phyloP scores from a whole-genome alignment of 306 rosid genomes.

The Pyrus betulifolia region DNA sequence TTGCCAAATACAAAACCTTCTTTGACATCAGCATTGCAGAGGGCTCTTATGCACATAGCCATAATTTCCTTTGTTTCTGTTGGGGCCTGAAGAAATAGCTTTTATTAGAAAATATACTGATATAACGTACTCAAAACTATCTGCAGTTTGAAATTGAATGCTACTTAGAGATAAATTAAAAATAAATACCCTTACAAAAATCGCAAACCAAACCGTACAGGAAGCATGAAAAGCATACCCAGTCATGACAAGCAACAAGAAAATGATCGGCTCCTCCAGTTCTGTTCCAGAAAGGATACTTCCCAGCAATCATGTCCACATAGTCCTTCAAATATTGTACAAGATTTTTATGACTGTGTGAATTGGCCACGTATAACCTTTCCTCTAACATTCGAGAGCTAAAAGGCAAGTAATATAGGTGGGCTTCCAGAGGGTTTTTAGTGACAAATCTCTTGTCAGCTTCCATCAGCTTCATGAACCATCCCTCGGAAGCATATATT shows the following conservation, averaged over 20 bases:
- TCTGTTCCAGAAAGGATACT: slow-evolving; percentile 86
- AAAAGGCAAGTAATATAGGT: slow-evolving; percentile 90
- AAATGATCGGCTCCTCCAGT: slow-evolving; percentile 89
- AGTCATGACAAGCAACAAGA: slow-evolving; percentile 95
- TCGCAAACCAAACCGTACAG: neutral
- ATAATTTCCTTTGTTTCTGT: slow-evolving; percentile 59
- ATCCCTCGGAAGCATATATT: slow-evolving; percentile 96
- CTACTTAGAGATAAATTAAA: too few relatives aligned
- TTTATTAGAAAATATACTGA: slow-evolving; percentile 13
- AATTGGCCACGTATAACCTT: slow-evolving; percentile 55
- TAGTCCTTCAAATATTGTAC: slow-evolving; percentile 55
- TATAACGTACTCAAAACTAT: too few relatives aligned
- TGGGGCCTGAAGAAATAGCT: slow-evolving; percentile 65
- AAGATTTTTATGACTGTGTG: slow-evolving; percentile 62
- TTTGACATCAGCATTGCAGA: slow-evolving; percentile 81
- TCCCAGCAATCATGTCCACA: slow-evolving; percentile 44
- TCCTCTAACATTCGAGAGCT: slow-evolving; percentile 76
- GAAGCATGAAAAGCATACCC: slow-evolving; percentile 55
- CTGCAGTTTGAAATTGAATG: neutral
- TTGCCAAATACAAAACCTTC: slow-evolving; percentile 87
- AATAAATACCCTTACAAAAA: neutral
- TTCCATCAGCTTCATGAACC: slow-evolving; percentile 85
- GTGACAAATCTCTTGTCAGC: slow-evolving; percentile 62
- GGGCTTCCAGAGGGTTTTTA: slow-evolving; percentile 55
- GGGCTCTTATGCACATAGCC: slow-evolving; percentile 73